phyloP scores from a whole-genome alignment of 2,329 filamentous ascomycete genomes.

The Phyllosticta paracitricarpa region DNA sequence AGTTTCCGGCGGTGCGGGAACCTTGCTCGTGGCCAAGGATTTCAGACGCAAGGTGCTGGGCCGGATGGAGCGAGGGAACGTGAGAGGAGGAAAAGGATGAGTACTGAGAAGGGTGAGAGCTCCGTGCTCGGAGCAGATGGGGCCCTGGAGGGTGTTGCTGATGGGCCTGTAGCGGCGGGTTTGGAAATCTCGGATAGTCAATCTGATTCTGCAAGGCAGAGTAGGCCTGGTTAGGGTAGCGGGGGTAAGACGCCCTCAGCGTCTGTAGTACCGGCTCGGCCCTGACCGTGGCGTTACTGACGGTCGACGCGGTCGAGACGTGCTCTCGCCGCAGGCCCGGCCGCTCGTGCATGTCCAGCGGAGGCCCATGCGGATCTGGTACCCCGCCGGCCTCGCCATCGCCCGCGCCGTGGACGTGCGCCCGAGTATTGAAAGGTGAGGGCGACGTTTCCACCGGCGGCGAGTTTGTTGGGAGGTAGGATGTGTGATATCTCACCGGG shows the following conservation, averaged over 20 bases:
- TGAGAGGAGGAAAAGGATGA: slow-evolving; percentile 26
- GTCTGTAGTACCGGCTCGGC: slow-evolving; percentile 18
- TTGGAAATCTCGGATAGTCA: slow-evolving; percentile 25
- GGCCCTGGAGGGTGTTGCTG: slow-evolving; percentile 23
- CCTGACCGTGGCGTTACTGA: slow-evolving; percentile 33
- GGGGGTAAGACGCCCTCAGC: slow-evolving; percentile 20
- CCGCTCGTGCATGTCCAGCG: slow-evolving; percentile 17
- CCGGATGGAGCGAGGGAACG: slow-evolving; percentile 24
- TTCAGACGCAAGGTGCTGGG: slow-evolving; percentile 27
- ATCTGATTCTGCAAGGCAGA: slow-evolving; percentile 35
- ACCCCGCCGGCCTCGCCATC: slow-evolving; percentile 4
- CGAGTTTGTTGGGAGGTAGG: slow-evolving; percentile 21
- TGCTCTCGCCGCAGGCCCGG: slow-evolving; percentile 30
- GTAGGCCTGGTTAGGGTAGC: slow-evolving; percentile 41
- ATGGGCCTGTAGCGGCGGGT: slow-evolving; percentile 7
- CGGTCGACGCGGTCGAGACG: slow-evolving; percentile 31
- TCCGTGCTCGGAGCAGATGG: slow-evolving; percentile 30
- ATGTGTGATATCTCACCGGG: slow-evolving; percentile 25
- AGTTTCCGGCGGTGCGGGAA: slow-evolving; percentile 35
- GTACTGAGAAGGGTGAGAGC: slow-evolving; percentile 33
- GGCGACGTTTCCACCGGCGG: slow-evolving; percentile 24
- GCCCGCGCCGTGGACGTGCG: slow-evolving; percentile 15
- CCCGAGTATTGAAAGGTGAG: slow-evolving; percentile 19
- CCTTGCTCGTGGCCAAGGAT: slow-evolving; percentile 24
- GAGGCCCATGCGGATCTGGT: slow-evolving; percentile 10